Percentiles rank a stretch among this genome's conserved stretches.
phyloP scores from a whole-genome alignment of 2,329 filamentous ascomycete genomes.

The Cladophialophora chaetospira region DNA sequence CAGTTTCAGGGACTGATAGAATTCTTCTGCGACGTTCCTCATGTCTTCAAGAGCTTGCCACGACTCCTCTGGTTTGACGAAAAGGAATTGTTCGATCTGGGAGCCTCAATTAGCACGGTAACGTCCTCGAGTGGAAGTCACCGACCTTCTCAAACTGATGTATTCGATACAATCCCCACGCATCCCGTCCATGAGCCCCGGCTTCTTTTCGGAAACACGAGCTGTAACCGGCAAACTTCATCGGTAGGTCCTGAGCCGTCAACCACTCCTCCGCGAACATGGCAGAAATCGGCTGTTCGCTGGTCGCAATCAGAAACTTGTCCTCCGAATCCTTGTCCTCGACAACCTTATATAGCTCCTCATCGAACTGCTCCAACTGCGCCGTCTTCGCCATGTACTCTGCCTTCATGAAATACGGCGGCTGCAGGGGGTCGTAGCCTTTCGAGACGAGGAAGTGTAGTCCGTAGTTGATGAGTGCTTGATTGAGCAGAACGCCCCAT shows the following conservation, averaged over 20 bases:
- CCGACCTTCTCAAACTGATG: constrained; percentile 92
- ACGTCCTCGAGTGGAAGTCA: background rate
- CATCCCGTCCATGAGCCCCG: constrained; percentile 85
- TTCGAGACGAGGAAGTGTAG: constrained; percentile 81
- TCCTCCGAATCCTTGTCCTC: constrained; percentile 84
- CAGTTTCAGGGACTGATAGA: constrained; percentile 85
- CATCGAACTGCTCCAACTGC: constrained; percentile 95
- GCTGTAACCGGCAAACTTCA: constrained; percentile 89
- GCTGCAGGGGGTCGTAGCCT: constrained; percentile 80
- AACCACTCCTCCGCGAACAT: constrained; percentile 95
- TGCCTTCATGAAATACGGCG: constrained; percentile 92
- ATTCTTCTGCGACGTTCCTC: constrained; percentile 88
- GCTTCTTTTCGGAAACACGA: constrained; percentile 97
- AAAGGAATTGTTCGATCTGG: constrained; percentile 74
- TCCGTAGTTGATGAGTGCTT: constrained; percentile 93
- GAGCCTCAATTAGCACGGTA: background rate
- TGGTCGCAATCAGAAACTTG: constrained; percentile 81
- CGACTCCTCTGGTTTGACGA: constrained; percentile 83
- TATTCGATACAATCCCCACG: constrained; percentile 97
- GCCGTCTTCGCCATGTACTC: constrained; percentile 98
- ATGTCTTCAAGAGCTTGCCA: constrained; percentile 94
- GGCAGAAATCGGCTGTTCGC: constrained; percentile 91
- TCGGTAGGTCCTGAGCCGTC: constrained; percentile 77
- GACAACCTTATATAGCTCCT: constrained; percentile 94
- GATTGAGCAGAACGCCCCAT: constrained; percentile 88